Base-by-base conservation (phyloP, 805 yeast genomes). In the Candida piceae region DNA sequence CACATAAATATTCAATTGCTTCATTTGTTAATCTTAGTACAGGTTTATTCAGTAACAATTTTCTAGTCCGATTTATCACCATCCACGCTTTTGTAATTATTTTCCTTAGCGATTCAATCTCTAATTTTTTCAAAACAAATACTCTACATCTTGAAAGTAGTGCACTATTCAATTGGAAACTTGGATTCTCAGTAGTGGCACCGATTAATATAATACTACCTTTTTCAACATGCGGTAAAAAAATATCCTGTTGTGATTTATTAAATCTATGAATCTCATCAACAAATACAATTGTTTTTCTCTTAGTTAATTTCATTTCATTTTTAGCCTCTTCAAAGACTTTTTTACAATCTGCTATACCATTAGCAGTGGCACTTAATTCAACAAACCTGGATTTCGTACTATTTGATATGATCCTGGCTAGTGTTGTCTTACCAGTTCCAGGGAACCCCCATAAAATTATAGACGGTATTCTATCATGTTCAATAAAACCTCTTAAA, bases 141-240 rank as follows among this genome's bases (percentile, higher is more conserved):
- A 87, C 77, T 40, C 88, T 80, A 52, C 96, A 85, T 39, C 99
- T 64, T 5, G 96, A 85, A 19, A 87, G 57, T 23, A 93, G 64
- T 0, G 97, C 97, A 37, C 82, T 76, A 42, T 88, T 79, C 29
- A 93, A 62, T 49, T 86, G 81, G 50, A 83, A 81, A 32, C 84
- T 78, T 4, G 97, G 96, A 55, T 93, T 93, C 55, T 93, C 98
- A 0, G 97, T 89, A 0, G 98, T 93, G n/a, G 97, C 97, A 5
- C 98, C 98, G 35, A 90, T 78, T 29, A 93, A 68, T 1, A 79
- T 76, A 30, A 89, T 76, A 36, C 77, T 77, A 3, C 97, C 97
- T 20, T 74, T 66, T 56, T 93, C 99, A 1, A 90, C 81, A 43
- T 76, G 79, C 0, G 95, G 93, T 27, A 93, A 63, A 32, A 94